A percentile compares a stretch with the other conserved stretches of the same genome.
phyloP scores from a whole-genome alignment of 495 filamentous ascomycete genomes.

The Podospora tetraspora region DNA sequence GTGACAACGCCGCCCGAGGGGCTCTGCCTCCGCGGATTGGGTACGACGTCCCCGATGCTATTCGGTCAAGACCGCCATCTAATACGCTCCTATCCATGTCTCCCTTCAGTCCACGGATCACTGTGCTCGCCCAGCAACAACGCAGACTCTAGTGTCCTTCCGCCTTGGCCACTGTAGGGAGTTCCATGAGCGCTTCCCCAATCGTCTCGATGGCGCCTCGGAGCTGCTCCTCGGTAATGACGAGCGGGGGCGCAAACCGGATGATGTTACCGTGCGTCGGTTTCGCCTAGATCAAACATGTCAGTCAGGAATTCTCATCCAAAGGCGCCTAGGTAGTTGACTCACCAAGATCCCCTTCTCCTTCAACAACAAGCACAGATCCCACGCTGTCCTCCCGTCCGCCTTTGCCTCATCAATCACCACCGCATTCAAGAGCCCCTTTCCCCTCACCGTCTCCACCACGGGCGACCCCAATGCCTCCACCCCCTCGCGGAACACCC shows the following conservation, averaged over 20 bases:
- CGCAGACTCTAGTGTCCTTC: constrained; percentile 22
- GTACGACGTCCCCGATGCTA: background rate
- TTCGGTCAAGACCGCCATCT: background rate
- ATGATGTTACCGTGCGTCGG: constrained; percentile 99
- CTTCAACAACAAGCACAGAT: constrained; percentile 93
- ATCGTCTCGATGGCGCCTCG: constrained; percentile 68
- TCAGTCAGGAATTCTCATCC: background rate
- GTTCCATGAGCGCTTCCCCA: constrained; percentile 64
- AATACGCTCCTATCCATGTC: background rate
- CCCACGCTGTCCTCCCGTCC: constrained; percentile 87
- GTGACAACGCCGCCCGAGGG: background rate
- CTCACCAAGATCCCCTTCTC: constrained; percentile 87
- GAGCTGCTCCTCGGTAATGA: constrained; percentile 83
- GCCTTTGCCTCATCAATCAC: constrained; percentile 90
- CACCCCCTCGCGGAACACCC: constrained; percentile 78
- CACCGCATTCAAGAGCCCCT: constrained; percentile 92
- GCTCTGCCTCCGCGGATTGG: background rate
- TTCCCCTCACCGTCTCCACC: constrained; percentile 80
- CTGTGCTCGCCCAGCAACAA: background rate
- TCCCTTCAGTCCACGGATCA: background rate
- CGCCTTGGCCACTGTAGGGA: constrained; percentile 39
- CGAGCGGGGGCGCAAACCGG: constrained; percentile 81
- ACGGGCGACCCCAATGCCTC: constrained; percentile 64
- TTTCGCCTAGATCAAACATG: constrained; percentile 64
- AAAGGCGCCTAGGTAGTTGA: constrained; percentile 1